Base-by-base conservation (phyloP, 2,329 filamentous ascomycete genomes). In the Ascochyta rabiei region DNA sequence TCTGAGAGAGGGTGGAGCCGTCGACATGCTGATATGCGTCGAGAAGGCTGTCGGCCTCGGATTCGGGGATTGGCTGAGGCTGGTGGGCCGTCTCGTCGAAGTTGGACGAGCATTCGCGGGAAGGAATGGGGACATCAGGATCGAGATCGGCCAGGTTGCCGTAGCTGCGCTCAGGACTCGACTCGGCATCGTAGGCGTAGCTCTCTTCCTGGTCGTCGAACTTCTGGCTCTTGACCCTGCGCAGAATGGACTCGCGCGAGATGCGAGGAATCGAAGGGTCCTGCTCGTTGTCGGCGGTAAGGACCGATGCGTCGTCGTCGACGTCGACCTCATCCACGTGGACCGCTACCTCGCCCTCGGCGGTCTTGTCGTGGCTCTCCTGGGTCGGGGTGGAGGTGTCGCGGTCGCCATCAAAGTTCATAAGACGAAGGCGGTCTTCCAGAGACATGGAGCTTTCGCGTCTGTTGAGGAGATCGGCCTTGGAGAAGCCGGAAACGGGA, bases 241-340 rank as follows among this genome's bases (percentile, higher is more conserved):
- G 88, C 66, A 98, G 80, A 64, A 98, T 98, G 0, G 93, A 96
- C 72, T 98, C 95, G 33, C 93, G 86, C 8, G 93, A 97, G 69
- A 98, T 96, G 49, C 89, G 89, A 10, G 89, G 90, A 13, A 89
- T 77, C 61, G 89, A 82, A 64, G 88, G 89, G 53, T 87, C 84
- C 8, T 74, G 69, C 45, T 61, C 52, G 24, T 49, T 50, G 13
- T 55, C 52, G 21, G 47, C 52, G 12, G 53, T 56, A 35, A 47
- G 18, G 2, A 56, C 33, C 19, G 48, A 47, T n/a, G 59, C 66
- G 28, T 69, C 73, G 15, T 72, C 69, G 23, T 48, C 50, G 5
- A 43, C 69, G 23, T 48, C 50, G 5, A 43, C 16, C 16, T 73
- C 70, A 21, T 75, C 72, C 12, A 78, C 74, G 19, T 76, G 60